These are phyloP conservation scores for Hanseniaspora singularis DNA, from an alignment of 805 yeast species.

Conservation along the genomic window DNA sequence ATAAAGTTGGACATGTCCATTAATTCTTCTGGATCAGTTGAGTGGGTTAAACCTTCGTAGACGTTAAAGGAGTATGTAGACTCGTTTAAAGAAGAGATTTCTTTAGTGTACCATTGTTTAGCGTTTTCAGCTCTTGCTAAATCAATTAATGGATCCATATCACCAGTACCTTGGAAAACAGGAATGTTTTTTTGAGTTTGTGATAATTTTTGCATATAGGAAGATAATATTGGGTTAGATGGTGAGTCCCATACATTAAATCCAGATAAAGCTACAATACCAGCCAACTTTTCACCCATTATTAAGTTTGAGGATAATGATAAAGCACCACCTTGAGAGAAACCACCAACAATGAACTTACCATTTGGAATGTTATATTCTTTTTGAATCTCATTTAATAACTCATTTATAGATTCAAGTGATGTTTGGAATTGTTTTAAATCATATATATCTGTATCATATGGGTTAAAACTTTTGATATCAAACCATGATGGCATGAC, in stretches of 20 bases:
- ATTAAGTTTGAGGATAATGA: constrained; percentile 49
- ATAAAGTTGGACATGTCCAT: constrained; percentile 40
- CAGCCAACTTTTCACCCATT: constrained; percentile 57
- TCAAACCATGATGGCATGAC: constrained; percentile 84
- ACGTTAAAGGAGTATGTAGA: constrained; percentile 36
- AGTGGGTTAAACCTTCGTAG: constrained; percentile 58
- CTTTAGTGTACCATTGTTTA: constrained; percentile 33
- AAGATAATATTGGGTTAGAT: constrained; percentile 15
- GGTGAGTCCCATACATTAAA: constrained; percentile 37
- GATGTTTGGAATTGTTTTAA: constrained; percentile 39
- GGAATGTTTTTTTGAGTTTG: constrained; percentile 50
- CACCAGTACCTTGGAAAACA: constrained; percentile 82
- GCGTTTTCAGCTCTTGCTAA: constrained; percentile 29
- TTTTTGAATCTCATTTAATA: constrained; percentile 43
- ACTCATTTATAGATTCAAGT: constrained; percentile 34
- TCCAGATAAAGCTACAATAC: constrained; percentile 67
- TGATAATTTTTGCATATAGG: constrained; percentile 24
- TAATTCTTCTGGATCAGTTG: constrained; percentile 56
- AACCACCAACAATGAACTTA: constrained; percentile 83
- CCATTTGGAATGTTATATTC: constrained; percentile 41
- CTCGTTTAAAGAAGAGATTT: constrained; percentile 22
- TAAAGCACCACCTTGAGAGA: constrained; percentile 86
- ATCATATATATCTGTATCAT: constrained; percentile 19
- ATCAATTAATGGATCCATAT: constrained; percentile 53
- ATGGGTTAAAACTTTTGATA: constrained; percentile 42